Conservation (phyloP, 2,329 filamentous ascomycete species). For the Lojkania enalia region DNA sequence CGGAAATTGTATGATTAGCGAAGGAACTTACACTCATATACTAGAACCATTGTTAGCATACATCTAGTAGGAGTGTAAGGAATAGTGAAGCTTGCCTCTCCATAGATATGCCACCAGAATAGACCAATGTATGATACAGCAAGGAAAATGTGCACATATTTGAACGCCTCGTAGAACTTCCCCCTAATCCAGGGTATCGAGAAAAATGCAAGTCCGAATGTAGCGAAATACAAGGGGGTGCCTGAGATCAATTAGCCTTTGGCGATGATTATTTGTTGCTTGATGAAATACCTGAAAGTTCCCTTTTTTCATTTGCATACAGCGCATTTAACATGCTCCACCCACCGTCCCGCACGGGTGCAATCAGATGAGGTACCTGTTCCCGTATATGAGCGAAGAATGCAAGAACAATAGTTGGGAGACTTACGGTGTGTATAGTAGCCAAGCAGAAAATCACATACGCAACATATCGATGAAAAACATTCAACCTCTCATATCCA, state of each 20-base stretch:
- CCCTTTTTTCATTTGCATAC: too few species aligned
- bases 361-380: slow-evolving; percentile 26
- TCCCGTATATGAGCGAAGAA: neutral
- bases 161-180: slow-evolving; percentile 29
- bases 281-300: too few species aligned
- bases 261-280: too few species aligned
- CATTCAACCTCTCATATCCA: slow-evolving; percentile 35
- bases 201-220: slow-evolving; percentile 23
- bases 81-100: slow-evolving; percentile 10
- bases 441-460: slow-evolving; percentile 25
- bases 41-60: too few species aligned
- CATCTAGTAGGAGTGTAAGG: too few species aligned
- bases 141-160: slow-evolving; percentile 26
- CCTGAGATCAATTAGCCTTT: too few species aligned
- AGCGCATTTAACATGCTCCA: slow-evolving; percentile 18
- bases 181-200: slow-evolving; percentile 30
- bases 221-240: too few species aligned
- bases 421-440: slow-evolving; percentile 26
- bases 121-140: slow-evolving; percentile 25
- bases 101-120: slow-evolving; percentile 30
- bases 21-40: too few species aligned
- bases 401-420: neutral
- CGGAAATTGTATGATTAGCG: too few species aligned
- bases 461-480: slow-evolving; percentile 26
- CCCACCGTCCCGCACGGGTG: slow-evolving; percentile 25